Evolutionary conservation across 2,329 filamentous ascomycete genomes (phyloP).

Genomic region (Diaporthe citriasiana): DNA sequence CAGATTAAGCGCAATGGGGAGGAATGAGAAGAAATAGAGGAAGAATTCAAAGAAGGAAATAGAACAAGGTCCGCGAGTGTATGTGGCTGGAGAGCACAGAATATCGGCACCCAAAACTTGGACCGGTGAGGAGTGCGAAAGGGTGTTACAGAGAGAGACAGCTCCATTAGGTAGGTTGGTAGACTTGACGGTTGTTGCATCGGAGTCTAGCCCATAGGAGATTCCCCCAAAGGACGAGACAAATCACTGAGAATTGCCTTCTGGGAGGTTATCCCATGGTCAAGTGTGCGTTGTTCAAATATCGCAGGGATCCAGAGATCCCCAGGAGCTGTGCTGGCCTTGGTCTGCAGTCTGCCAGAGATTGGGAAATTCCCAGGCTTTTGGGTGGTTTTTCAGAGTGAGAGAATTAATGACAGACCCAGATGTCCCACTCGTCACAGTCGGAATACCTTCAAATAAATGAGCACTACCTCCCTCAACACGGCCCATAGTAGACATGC

Average conservation of each 20-base stretch:
- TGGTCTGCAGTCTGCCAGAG: not conserved
- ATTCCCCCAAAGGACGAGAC: too few species aligned
- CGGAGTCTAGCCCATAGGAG: not conserved
- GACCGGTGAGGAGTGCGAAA: not conserved
- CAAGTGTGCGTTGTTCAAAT: not conserved
- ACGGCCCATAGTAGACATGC: not conserved
- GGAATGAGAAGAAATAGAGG: not conserved
- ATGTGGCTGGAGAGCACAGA: not conserved
- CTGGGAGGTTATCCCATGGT: not conserved
- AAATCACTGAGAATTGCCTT: not conserved
- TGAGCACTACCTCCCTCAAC: not conserved
- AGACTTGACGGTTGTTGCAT: not conserved
- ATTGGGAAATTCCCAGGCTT: too few species aligned
- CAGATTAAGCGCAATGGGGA: too few species aligned
- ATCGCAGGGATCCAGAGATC: not conserved
- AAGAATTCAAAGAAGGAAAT: not conserved
- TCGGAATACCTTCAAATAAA: too few species aligned
- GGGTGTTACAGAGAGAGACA: not conserved
- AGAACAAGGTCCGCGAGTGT: not conserved
- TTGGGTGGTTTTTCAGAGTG: not conserved
- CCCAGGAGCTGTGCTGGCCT: not conserved
- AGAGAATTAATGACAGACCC: too few species aligned
- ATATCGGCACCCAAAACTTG: not conserved
- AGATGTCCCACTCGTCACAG: not conserved
- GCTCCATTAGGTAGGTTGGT: not conserved